Evolutionary conservation across 1,284 basidiomycete genomes (phyloP).

Genomic region (Ceratobasidium papillatum): DNA sequence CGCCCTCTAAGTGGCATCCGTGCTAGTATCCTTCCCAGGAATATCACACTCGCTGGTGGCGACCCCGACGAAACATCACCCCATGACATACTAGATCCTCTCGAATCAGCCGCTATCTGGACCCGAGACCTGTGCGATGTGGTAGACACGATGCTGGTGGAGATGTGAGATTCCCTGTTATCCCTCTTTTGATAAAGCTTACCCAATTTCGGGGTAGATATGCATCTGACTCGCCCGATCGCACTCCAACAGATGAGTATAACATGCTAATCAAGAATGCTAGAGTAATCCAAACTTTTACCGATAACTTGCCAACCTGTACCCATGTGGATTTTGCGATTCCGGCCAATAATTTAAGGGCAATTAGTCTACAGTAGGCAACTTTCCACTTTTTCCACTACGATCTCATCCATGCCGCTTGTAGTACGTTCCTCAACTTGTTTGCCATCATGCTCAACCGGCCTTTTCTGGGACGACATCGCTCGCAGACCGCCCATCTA

Average conservation of each 20-base stretch:
- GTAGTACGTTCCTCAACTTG: constrained; percentile 30
- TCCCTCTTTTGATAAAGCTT: not conserved
- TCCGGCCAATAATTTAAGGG: not conserved
- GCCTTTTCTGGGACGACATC: constrained; percentile 9
- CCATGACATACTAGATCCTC: not conserved
- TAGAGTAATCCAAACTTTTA: not conserved
- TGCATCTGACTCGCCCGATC: constrained; percentile 4
- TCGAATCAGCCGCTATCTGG: not conserved
- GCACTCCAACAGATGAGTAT: constrained; percentile 13
- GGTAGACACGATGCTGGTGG: constrained; percentile 21
- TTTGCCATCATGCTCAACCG: constrained; percentile 30
- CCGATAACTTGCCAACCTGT: constrained; percentile 8
- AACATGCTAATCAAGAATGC: constrained; percentile 14
- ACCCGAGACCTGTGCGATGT: constrained; percentile 18
- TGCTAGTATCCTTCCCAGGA: not conserved
- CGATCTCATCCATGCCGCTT: not conserved
- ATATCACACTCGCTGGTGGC: constrained; percentile 20
- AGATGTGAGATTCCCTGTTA: constrained; percentile 1
- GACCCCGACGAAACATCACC: not conserved
- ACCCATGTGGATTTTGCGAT: not conserved
- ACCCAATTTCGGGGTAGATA: not conserved
- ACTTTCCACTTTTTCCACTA: not conserved
- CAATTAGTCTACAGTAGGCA: constrained; percentile 19
- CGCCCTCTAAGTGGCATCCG: constrained; percentile 8
- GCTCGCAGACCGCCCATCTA: not conserved